Conservation (phyloP, 1,284 basidiomycete species). For the Microbotryomycetes sp. region DNA sequence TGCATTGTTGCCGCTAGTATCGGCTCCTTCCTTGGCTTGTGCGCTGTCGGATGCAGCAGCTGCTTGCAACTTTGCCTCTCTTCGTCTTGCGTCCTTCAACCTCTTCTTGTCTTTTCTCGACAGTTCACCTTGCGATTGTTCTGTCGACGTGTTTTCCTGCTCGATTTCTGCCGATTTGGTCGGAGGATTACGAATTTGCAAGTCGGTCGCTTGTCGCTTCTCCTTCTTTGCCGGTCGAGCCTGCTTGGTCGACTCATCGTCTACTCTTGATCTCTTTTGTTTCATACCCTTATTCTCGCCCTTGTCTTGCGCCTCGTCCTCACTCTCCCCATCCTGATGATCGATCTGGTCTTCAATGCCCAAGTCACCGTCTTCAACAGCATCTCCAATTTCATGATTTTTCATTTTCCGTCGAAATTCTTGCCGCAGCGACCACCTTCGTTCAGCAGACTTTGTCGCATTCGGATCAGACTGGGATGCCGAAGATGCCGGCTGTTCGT, state of each 20-base stretch:
- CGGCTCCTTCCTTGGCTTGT: not conserved
- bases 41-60: not conserved
- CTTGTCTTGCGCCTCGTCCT: constrained; percentile 16
- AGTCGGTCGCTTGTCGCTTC: not conserved
- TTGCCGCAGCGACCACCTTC: constrained; percentile 3
- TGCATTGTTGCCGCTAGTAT: not conserved
- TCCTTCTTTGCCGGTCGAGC: not conserved
- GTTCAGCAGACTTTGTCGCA: not conserved
- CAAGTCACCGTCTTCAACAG: constrained; percentile 21
- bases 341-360: constrained; percentile 29
- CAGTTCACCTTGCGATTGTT: not conserved
- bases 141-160: not conserved
- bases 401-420: constrained; percentile 2
- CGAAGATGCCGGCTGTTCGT: not conserved
- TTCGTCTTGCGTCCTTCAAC: not conserved
- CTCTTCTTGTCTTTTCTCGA: not conserved
- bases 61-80: not conserved
- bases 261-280: not conserved
- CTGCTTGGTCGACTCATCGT: not conserved
- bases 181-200: no score
- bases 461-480: not conserved
- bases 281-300: not conserved
- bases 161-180: not conserved
- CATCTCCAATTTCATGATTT: not conserved
- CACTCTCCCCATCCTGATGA: not conserved